Percentiles rank a stretch among this genome's conserved stretches.
These are phyloP conservation scores for Lipomyces yamadae DNA, from an alignment of 805 yeast genomes.

Conservation along the genomic window DNA sequence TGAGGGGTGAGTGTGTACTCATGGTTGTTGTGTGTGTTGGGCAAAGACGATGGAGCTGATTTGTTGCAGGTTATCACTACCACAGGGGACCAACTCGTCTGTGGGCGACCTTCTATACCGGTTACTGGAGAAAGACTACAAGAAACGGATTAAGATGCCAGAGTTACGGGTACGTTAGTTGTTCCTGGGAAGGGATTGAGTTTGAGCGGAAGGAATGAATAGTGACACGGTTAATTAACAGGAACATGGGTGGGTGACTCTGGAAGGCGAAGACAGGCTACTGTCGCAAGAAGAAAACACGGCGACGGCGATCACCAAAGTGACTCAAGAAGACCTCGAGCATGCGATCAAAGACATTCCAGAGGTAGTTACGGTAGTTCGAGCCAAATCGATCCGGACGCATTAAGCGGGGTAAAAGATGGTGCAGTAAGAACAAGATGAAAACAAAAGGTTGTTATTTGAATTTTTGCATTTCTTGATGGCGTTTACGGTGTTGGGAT, in stretches of 20 bases:
- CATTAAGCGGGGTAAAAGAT: too few relatives aligned
- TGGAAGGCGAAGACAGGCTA: conserved; percentile 45
- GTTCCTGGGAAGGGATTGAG: too few relatives aligned
- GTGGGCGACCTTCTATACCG: conserved; percentile 62
- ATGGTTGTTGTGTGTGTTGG: background rate
- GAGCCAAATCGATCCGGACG: conserved; percentile 11
- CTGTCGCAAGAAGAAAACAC: conserved; percentile 47
- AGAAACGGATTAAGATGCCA: conserved; percentile 65
- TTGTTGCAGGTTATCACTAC: background rate
- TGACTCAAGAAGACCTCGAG: conserved; percentile 47
- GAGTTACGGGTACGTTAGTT: conserved; percentile 58
- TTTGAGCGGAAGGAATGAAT: background rate
- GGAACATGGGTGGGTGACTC: conserved; percentile 68
- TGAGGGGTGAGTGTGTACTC: conserved; percentile 25
- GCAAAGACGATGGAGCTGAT: background rate
- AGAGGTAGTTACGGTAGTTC: conserved; percentile 30
- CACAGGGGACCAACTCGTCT: conserved; percentile 39
- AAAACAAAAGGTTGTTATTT: too few relatives aligned
- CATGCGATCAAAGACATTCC: conserved; percentile 45
- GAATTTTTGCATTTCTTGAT: too few relatives aligned
- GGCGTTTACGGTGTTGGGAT: too few relatives aligned
- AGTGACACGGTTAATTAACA: background rate
- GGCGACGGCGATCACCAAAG: conserved; percentile 39
- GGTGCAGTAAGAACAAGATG: too few relatives aligned
- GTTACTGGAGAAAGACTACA: conserved; percentile 70